A percentile compares a stretch with the other conserved stretches of the same genome.
phyloP scores from a whole-genome alignment of 192 early-diverging fungal genomes.

The Entomortierella parvispora region DNA sequence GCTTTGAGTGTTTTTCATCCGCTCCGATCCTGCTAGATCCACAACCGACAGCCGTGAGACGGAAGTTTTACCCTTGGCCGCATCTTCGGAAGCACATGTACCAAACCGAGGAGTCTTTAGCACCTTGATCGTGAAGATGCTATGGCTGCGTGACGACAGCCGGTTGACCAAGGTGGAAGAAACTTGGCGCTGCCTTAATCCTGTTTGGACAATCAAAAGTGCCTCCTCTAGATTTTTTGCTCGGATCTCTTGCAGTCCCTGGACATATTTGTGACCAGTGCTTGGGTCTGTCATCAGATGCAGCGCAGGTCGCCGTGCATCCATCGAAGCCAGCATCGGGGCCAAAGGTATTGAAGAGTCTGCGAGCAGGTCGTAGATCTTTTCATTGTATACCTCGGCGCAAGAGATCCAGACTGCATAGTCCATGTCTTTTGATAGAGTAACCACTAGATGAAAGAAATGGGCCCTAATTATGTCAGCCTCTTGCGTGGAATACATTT shows the following conservation, averaged over 20 bases:
- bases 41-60: conserved; percentile 68
- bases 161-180: conserved; percentile 67
- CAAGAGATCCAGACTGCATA: conserved; percentile 91
- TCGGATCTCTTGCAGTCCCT: conserved; percentile 67
- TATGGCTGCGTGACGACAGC: conserved; percentile 69
- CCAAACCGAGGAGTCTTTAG: conserved; percentile 63
- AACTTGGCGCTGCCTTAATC: conserved; percentile 66
- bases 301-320: conserved; percentile 35
- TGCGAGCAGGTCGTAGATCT: conserved; percentile 86
- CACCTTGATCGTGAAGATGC: conserved; percentile 74
- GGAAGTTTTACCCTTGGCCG: conserved; percentile 47
- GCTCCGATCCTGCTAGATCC: conserved; percentile 78
- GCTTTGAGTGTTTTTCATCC: conserved; percentile 61
- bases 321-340: background rate
- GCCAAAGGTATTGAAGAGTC: conserved; percentile 9
- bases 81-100: conserved; percentile 53
- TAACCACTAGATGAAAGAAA: conserved; percentile 11
- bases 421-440: conserved; percentile 66
- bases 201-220: conserved; percentile 63
- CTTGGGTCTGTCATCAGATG: conserved; percentile 52
- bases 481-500: too few species aligned
- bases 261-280: conserved; percentile 65
- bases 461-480: background rate
- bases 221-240: conserved; percentile 67
- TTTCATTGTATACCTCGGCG: conserved; percentile 90